phyloP scores from a whole-genome alignment of 352 stramenopile genomes.

The Aphanomyces astaci region DNA sequence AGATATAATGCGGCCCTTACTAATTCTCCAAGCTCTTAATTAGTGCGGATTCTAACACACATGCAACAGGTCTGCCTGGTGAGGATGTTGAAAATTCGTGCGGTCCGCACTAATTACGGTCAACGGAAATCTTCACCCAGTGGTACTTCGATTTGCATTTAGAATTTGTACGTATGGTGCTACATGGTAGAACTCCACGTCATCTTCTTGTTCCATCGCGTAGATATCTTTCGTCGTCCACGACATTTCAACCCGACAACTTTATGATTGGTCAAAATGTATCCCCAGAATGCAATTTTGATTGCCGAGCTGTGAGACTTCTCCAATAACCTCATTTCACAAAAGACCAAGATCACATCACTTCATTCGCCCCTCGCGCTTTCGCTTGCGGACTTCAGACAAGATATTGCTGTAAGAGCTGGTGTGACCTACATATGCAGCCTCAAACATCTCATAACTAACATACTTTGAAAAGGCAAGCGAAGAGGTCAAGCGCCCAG shows the following conservation, averaged over 20 bases:
- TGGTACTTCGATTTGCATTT: too few relatives aligned
- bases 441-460: neutral
- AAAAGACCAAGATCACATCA: too few relatives aligned
- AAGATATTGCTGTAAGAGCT: neutral
- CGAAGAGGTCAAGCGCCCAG: neutral
- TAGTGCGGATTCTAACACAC: neutral
- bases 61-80: too few relatives aligned
- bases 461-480: neutral
- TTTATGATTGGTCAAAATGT: neutral
- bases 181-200: too few relatives aligned
- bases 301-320: neutral
- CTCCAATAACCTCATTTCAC: neutral
- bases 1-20: neutral
- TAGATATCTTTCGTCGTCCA: too few relatives aligned
- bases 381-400: neutral
- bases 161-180: too few relatives aligned
- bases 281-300: neutral
- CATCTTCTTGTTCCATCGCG: too few relatives aligned
- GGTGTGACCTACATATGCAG: neutral
- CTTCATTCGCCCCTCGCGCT: neutral
- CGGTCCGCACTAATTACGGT: neutral
- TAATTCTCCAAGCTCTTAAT: neutral
- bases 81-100: neutral
- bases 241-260: neutral
- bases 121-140: too few relatives aligned